Conservation (phyloP, 2,329 filamentous ascomycete species). For the Monosporascus sp. region DNA sequence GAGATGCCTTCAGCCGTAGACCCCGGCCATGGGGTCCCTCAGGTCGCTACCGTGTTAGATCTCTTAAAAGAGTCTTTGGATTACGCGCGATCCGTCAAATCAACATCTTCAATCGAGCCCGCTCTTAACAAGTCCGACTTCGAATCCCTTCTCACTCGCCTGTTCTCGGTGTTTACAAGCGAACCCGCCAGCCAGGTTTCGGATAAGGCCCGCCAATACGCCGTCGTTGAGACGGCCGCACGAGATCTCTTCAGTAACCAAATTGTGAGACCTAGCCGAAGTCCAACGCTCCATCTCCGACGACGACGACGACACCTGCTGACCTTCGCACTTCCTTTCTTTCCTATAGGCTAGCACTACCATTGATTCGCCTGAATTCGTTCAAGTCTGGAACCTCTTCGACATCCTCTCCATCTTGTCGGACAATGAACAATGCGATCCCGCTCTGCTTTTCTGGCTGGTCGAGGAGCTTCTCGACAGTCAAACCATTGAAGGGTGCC, state of each 20-base stretch:
- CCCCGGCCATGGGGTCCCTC: slow-evolving; percentile 42
- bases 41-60: slow-evolving; percentile 46
- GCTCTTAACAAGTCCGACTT: slow-evolving; percentile 67
- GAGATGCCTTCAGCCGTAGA: slow-evolving; percentile 44
- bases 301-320: slow-evolving; percentile 17
- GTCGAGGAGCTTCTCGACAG: slow-evolving; percentile 94
- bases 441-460: slow-evolving; percentile 79
- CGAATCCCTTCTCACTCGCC: slow-evolving; percentile 39
- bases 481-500: slow-evolving; percentile 88
- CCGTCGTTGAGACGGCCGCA: slow-evolving; percentile 76
- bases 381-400: slow-evolving; percentile 86
- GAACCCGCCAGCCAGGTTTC: slow-evolving; percentile 17
- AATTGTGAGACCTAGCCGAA: slow-evolving; percentile 52
- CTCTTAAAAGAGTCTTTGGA: slow-evolving; percentile 54
- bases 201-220: slow-evolving; percentile 51
- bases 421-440: slow-evolving; percentile 72
- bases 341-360: slow-evolving; percentile 61
- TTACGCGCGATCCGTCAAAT: slow-evolving; percentile 55
- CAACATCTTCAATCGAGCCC: slow-evolving; percentile 61
- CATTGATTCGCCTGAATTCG: slow-evolving; percentile 74
- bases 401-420: slow-evolving; percentile 87
- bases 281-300: neutral
- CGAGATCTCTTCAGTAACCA: slow-evolving; percentile 74
- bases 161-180: slow-evolving; percentile 37
- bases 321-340: slow-evolving; percentile 20